Conservation (phyloP, 768 basidiomycete genomes). For the Tricholomella constricta region DNA sequence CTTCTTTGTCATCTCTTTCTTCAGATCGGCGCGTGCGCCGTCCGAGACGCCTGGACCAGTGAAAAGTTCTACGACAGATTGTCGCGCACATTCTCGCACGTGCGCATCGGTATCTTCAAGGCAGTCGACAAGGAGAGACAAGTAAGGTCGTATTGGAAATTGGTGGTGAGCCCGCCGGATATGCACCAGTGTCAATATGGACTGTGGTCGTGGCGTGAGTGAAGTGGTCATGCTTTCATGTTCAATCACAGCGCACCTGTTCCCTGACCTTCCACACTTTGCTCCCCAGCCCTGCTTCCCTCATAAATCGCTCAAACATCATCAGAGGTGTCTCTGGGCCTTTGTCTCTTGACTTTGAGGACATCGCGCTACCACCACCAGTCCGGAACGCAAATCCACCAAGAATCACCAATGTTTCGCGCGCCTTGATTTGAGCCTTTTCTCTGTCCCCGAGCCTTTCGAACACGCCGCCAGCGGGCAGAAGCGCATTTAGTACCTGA, state of each 20-base stretch:
- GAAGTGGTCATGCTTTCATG: neutral
- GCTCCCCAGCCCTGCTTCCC: constrained; percentile 72
- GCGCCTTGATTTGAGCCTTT: constrained; percentile 69
- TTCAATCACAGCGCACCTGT: constrained; percentile 55
- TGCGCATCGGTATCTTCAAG: constrained; percentile 90
- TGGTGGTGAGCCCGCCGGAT: constrained; percentile 69
- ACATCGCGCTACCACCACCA: constrained; percentile 43
- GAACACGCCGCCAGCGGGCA: constrained; percentile 75
- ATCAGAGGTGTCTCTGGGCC: constrained; percentile 67
- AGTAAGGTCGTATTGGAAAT: constrained; percentile 82
- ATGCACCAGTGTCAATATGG: constrained; percentile 69
- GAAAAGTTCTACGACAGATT: constrained; percentile 82
- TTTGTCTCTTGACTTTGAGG: constrained; percentile 56
- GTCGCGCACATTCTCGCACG: constrained; percentile 85
- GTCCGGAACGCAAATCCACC: constrained; percentile 72
- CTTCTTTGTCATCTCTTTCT: constrained; percentile 87
- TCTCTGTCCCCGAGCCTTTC: constrained; percentile 88
- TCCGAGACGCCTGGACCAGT: constrained; percentile 81
- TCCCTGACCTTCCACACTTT: constrained; percentile 88
- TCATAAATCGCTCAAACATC: constrained; percentile 71
- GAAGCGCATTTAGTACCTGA: constrained; percentile 64
- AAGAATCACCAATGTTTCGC: constrained; percentile 72
- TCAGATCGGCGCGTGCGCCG: constrained; percentile 88
- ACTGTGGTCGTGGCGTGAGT: constrained; percentile 31
- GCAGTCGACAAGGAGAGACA: constrained; percentile 76